Percentiles rank a stretch among this genome's conserved stretches.
phyloP scores from a whole-genome alignment of 23 red algal species.

The Cyanidium caldarium region DNA sequence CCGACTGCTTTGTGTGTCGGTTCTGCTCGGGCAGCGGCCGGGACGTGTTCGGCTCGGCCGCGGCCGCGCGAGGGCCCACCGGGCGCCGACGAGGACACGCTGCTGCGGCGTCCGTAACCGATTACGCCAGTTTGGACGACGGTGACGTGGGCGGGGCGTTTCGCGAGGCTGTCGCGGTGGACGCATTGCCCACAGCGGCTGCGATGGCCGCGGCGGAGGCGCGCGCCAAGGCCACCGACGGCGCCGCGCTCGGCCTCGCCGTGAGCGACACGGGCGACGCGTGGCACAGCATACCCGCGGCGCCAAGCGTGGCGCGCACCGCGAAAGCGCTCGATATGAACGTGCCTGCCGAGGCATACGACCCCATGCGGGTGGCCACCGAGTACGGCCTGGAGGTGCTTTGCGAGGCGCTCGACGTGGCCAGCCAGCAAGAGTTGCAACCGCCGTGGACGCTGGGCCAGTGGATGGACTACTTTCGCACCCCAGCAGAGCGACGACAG shows the following conservation, averaged over 20 bases:
- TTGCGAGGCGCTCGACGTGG: constrained; percentile 14
- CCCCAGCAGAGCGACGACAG: neutral
- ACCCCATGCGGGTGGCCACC: neutral
- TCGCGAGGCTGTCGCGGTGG: no score
- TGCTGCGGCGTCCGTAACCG: neutral
- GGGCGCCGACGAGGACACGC: no score
- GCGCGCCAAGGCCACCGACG: neutral
- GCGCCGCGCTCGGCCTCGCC: neutral
- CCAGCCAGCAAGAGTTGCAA: constrained; percentile 9
- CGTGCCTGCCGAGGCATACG: neutral
- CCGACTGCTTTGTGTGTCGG: neutral
- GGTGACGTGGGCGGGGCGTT: neutral
- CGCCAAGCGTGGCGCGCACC: neutral
- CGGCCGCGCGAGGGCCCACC: neutral
- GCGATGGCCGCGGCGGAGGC: neutral
- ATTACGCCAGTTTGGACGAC: neutral
- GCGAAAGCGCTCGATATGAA: neutral
- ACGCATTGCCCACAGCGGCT: no score
- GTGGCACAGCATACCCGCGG: neutral
- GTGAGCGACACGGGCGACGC: neutral
- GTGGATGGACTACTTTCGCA: constrained; percentile 4
- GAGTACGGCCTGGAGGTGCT: neutral
- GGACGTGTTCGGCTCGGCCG: neutral
- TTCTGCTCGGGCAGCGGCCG: neutral
- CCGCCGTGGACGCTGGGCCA: constrained; percentile 15